Conservation (phyloP, 2,329 filamentous ascomycete species). For the Claviceps digitariae region DNA sequence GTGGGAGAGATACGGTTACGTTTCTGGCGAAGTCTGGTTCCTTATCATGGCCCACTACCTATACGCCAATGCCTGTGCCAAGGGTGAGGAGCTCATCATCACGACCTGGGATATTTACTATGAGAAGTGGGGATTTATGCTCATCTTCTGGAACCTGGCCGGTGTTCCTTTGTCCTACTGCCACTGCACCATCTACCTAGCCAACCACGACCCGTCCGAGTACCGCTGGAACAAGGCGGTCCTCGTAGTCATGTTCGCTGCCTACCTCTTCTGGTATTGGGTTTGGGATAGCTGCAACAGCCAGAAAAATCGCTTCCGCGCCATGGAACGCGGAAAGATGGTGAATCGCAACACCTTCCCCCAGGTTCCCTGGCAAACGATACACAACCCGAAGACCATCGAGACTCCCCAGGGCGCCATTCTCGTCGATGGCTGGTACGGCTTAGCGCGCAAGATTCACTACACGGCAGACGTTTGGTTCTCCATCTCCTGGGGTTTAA, state of each 20-base stretch:
- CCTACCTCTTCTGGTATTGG: slow-evolving; percentile 79
- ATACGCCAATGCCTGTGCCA: slow-evolving; percentile 83
- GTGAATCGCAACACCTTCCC: slow-evolving; percentile 70
- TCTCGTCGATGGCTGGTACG: slow-evolving; percentile 77
- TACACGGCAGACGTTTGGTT: slow-evolving; percentile 38
- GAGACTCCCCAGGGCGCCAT: slow-evolving; percentile 59
- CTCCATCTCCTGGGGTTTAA: slow-evolving; percentile 35
- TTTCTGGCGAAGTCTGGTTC: slow-evolving; percentile 74
- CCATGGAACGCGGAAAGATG: slow-evolving; percentile 59
- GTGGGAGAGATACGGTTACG: slow-evolving; percentile 73
- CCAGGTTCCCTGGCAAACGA: slow-evolving; percentile 74
- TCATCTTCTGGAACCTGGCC: slow-evolving; percentile 94
- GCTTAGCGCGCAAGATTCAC: slow-evolving; percentile 50
- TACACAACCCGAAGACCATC: slow-evolving; percentile 71
- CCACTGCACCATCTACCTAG: slow-evolving; percentile 83
- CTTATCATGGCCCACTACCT: slow-evolving; percentile 81
- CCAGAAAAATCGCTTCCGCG: slow-evolving; percentile 87
- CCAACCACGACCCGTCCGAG: slow-evolving; percentile 63
- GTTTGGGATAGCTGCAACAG: slow-evolving; percentile 86
- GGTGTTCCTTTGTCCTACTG: slow-evolving; percentile 86
- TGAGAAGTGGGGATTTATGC: slow-evolving; percentile 95
- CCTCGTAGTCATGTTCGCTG: slow-evolving; percentile 48
- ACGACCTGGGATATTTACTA: slow-evolving; percentile 94
- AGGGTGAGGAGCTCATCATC: slow-evolving; percentile 82
- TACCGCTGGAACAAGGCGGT: slow-evolving; percentile 65